Base-by-base conservation (phyloP, 805 yeast species). In the Candida golubevii region DNA sequence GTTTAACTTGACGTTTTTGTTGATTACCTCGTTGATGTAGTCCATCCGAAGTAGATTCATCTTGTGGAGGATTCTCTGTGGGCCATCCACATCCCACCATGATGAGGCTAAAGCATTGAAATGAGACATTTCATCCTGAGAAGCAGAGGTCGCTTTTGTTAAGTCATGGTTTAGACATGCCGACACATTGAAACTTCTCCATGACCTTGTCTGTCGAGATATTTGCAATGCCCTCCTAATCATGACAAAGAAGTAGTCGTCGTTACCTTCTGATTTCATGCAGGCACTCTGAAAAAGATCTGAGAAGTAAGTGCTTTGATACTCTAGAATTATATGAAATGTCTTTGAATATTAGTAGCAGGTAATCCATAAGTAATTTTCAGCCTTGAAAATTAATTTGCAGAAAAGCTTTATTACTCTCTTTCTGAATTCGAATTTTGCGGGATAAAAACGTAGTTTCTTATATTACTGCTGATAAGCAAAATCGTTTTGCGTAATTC, bases 61-160 rank as follows among this genome's bases (percentile, higher is more conserved):
- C 66, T 89, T 86, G 66, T 93, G 98, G 35, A 93, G 74, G 44
- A 93, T 87, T 33, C 99, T 71, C 61, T 93, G 98, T 1, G 97
- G 85, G 0, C 99, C 99, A 51, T 82, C 67, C 11, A 86, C 81
- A 56, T 93, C 96, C 99, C 99, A 93, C 99, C 99, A 93, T n/a
- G 88, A 66, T n/a, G 84, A 72, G 1, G 99, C 99, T 36, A 93
- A 71, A 30, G 83, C 79, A 54, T 86, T 81, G 65, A 93, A 93
- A 63, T 93, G 98, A 8, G 75, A 65, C 62, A 83, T 72, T 60
- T 91, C 98, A 6, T 81, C 79, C 7, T 66, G 67, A 0, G 81
- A 74, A 6, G 80, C 73, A 5, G 77, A 58, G 4, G 73, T 68
- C 36, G 49, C 36, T 43, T 61, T 56, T 27, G 13, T 32, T 12